phyloP scores from a whole-genome alignment of 2,329 filamentous ascomycete species.

The Sclerotinia borealis region DNA sequence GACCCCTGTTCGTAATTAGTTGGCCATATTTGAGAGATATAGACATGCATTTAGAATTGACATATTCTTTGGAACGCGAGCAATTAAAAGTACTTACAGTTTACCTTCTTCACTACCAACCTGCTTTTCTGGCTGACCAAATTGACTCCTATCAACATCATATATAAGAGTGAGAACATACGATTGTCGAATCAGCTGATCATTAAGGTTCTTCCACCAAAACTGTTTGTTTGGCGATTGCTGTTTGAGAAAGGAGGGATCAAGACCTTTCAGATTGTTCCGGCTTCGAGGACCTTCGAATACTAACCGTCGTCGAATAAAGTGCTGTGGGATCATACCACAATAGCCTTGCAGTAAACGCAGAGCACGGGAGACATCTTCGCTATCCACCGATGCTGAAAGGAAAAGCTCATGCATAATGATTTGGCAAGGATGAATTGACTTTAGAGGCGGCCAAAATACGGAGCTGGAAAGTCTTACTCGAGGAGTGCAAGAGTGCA shows the following conservation, averaged over 20 bases:
- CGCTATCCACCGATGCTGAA: slow-evolving; percentile 45
- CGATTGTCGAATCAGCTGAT: slow-evolving; percentile 49
- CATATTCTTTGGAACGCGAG: background rate
- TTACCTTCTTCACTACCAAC: slow-evolving; percentile 19
- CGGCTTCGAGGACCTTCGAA: slow-evolving; percentile 42
- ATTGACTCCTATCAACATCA: slow-evolving; percentile 45
- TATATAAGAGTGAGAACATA: slow-evolving; percentile 52
- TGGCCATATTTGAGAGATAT: background rate
- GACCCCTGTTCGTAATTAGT: background rate
- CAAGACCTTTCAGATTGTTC: slow-evolving; percentile 23
- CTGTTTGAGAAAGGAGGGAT: slow-evolving; percentile 17
- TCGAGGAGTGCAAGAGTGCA: background rate
- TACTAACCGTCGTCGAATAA: slow-evolving; percentile 46
- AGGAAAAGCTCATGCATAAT: slow-evolving; percentile 56
- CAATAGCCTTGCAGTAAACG: slow-evolving; percentile 52
- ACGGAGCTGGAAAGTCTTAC: background rate
- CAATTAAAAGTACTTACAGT: slow-evolving; percentile 15
- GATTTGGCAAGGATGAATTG: slow-evolving; percentile 5
- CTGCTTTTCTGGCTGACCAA: slow-evolving; percentile 33
- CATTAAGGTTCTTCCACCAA: slow-evolving; percentile 48
- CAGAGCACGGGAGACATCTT: slow-evolving; percentile 43
- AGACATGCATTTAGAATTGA: background rate
- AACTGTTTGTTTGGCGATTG: slow-evolving; percentile 19
- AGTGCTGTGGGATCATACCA: slow-evolving; percentile 48
- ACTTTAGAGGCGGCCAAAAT: slow-evolving; percentile 1